Evolutionary conservation across 305 asterid genomes (phyloP).

Genomic region (Stenogyne calaminthoides): DNA sequence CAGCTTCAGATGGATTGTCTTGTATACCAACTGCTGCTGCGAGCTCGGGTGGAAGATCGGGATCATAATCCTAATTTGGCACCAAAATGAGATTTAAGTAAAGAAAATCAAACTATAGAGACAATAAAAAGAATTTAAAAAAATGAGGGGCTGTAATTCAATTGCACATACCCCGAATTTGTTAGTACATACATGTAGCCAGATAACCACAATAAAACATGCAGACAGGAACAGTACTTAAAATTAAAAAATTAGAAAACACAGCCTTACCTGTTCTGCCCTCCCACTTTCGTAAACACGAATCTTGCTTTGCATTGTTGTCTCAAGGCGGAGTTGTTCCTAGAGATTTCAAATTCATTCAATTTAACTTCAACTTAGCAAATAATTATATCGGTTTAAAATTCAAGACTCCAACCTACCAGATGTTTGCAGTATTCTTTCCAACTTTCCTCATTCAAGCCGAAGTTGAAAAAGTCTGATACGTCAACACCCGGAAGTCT

Average conservation of each 20-base stretch:
- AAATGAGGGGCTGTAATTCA: background rate
- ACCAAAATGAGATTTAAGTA: conserved; percentile 30
- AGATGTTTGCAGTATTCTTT: conserved; percentile 91
- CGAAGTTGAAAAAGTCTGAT: conserved; percentile 92
- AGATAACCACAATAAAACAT: background rate
- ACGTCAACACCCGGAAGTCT: conserved; percentile 71
- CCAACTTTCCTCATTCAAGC: conserved; percentile 91
- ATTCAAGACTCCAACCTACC: conserved; percentile 41
- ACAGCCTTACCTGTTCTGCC: conserved; percentile 76
- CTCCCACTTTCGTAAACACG: conserved; percentile 97
- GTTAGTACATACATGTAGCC: background rate
- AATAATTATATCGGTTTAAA: background rate
- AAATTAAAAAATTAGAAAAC: conserved; percentile 21
- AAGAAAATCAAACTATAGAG: background rate
- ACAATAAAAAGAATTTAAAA: background rate
- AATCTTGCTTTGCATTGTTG: conserved; percentile 93
- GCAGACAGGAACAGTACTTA: background rate
- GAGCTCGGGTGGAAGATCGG: conserved; percentile 99
- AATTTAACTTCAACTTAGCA: conserved; percentile 32
- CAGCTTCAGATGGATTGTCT: conserved; percentile 58
- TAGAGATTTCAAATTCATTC: conserved; percentile 40
- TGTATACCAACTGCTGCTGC: conserved; percentile 91
- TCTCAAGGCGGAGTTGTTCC: conserved; percentile 94
- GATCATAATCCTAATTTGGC: conserved; percentile 81
- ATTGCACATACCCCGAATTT: background rate